Base-by-base conservation (phyloP, 2,329 filamentous ascomycete genomes). In the Pseudonectria foliicola region DNA sequence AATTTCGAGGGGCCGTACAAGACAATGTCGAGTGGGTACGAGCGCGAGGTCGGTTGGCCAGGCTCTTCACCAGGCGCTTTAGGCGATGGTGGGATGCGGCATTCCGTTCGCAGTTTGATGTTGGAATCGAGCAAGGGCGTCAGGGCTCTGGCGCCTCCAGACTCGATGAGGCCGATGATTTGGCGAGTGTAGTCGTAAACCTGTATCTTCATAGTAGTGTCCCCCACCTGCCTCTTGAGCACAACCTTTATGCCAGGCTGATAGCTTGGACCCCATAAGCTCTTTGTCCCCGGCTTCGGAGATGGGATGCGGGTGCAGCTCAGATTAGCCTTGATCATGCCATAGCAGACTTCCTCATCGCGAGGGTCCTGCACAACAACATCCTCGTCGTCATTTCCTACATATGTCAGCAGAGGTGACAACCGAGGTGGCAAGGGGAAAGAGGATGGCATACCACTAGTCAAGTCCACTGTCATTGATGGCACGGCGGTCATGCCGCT, bases 311-410 rank as follows among this genome's bases (percentile, higher is more conserved):
- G 64, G 49, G 77, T 71, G 41, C 81, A 82, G 43, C 80, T 77
- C 27, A 92, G 66, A 35, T 66, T 74, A 3, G 79, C 73, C 35
- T 86, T 79, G 13, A 93, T 61, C 61, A 83, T 82, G 27, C 87
- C 87, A 52, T 85, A 88, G 60, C 86, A 93, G 4, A 93, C 82
- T 51, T 86, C 78, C 53, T 85, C 76, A 13, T 79, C 71, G 30
- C 68, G 73, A 21, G 77, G 69, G 37, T 84, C 73, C 27, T 71
- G 69, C 11, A 79, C 58, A 25, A 78, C 64, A 13, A 72, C 60
- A 4, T 77, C 52, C 8, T 82, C 75, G 16, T 78, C 74, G 28
- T 83, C 80, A 45, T 52, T 52, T 21, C 52, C 52, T 55, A 33
- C 11, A 2, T 10, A 25, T n/a, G 29, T 48, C 18, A 50, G 39